These are phyloP conservation scores for Paramecium octaurelia DNA, from an alignment of 73 alveolate genomes.

Conservation along the genomic window DNA sequence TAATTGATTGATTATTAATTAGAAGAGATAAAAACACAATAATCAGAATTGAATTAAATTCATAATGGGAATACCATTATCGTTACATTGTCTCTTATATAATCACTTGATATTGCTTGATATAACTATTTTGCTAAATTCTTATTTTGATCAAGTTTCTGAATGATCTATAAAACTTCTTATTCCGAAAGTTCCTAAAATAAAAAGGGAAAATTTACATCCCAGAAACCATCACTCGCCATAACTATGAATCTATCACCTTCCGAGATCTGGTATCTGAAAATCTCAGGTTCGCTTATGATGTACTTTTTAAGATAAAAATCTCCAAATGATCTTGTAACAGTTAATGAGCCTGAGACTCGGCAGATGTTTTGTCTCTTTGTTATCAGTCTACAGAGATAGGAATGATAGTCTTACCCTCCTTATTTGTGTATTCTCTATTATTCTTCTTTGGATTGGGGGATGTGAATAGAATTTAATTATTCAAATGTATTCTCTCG, in stretches of 20 bases:
- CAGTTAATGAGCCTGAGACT: not conserved
- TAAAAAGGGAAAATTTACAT: not conserved
- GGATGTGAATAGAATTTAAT: not conserved
- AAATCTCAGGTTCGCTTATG: not conserved
- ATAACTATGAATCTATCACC: not conserved
- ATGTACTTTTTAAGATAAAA: slow-evolving; percentile 14
- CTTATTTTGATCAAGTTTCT: not conserved
- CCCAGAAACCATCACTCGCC: slow-evolving; percentile 43
- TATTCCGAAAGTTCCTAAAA: slow-evolving; percentile 42
- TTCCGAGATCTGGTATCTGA: not conserved
- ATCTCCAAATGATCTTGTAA: slow-evolving; percentile 42
- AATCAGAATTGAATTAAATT: not conserved
- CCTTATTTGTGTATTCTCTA: not conserved
- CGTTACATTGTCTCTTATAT: slow-evolving; percentile 33
- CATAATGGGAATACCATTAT: slow-evolving; percentile 38
- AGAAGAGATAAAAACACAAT: not conserved
- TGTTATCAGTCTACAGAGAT: not conserved
- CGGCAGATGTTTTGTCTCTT: not conserved
- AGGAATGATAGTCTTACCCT: not conserved
- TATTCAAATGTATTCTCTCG: not conserved
- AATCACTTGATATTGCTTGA: slow-evolving; percentile 4
- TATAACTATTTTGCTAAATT: slow-evolving; percentile 26
- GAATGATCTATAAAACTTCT: not conserved
- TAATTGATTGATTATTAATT: not conserved
- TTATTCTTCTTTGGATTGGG: not conserved